Evolutionary conservation across 129 eudicot species (phyloP), one percentile per base, ranked within the genome.

Genomic region (Escallonia rubra): DNA sequence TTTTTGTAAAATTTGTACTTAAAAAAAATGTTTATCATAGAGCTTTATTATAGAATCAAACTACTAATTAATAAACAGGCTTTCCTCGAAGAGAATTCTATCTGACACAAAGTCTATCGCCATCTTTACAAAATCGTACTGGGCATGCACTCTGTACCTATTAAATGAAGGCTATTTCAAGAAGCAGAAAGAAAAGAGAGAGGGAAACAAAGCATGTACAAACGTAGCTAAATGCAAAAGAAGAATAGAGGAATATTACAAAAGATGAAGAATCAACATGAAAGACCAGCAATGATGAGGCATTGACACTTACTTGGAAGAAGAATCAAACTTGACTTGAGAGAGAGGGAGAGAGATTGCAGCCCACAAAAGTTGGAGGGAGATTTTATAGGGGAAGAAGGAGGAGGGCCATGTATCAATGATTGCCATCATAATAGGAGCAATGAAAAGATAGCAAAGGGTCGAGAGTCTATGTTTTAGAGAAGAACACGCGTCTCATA

Each of bases 391-490:
- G 76, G 46, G 49, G 43, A 23, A 7, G 40, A 48, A 12, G 48
- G 16, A 45, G 23, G 16, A 45, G 64, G 59, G 49, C 1, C 51
- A 62, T 54, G 42, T 41, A 66, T 72, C 66, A 67, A 62, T 63
- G 63, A 14, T 71, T 71, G 53, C 8, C 1, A 23, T 23, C 34
- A 23, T 23, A 23, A 23, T 23, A 0, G 34, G 34, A 23, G 40
- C 9, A 34, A 68, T 58, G 73, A 59, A 50, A 63, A 40, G 57
- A 69, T 40, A 7, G 44, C 3, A 38, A 14, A 15, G 39, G 78
- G 67, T 61, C 62, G 74, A 44, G 68, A 66, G 64, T 69, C 59
- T 75, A 78, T 61, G 90, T 43, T 71, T 12, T 60, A 63, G 53
- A 68, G 4, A 53, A 57, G 66, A 61, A 68, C 82, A 78, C 82